Evolutionary conservation across 257 asterid genomes (phyloP), one percentile per base, ranked within the genome.

Genomic region (Avicennia marina): DNA sequence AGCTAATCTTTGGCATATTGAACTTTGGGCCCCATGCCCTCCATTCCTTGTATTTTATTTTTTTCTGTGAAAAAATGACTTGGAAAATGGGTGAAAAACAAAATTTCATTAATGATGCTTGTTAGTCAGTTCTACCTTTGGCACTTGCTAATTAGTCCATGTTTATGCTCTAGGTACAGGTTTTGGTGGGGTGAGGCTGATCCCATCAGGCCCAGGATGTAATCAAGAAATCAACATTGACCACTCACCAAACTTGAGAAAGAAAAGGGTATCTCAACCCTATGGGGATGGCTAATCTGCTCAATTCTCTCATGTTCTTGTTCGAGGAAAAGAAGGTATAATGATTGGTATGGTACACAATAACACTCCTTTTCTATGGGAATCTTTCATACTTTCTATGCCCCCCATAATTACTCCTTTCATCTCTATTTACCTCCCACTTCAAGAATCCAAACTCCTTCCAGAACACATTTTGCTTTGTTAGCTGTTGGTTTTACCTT

Each of bases 221-320:
- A n/a, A n/a, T n/a, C n/a, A n/a, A n/a, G n/a, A n/a, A n/a, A n/a
- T n/a, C 59, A 63, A 58, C 40, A 64, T 34, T 64, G 81, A 77
- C 83, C 56, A 57, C 81, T 79, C 70, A 80, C 85, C 85, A 65
- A 75, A 79, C 68, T 47, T 18, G 44, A 64, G 60, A 27, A 41
- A 67, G 64, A 65, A 75, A 66, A 19, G 44, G 55, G 15, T 54
- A 44, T 51, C 56, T 22, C 24, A 54, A 47, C 27, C 25, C 4
- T 63, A 60, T 63, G 75, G 69, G 51, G n/a, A 54, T 53, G 64
- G 54, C 59, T 56, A 32, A 62, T 42, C 48, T 53, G 31, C 53
- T 58, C 29, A 44, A 46, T 53, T 61, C 25, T 43, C 64, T 47
- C 66, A 67, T 65, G 51, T 56, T 76, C 45, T 60, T 46, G 36